Percentiles rank a stretch among this genome's conserved stretches.
Evolutionary conservation across 2,329 filamentous ascomycete genomes (phyloP).

Genomic region (Ophiostoma sp.): DNA sequence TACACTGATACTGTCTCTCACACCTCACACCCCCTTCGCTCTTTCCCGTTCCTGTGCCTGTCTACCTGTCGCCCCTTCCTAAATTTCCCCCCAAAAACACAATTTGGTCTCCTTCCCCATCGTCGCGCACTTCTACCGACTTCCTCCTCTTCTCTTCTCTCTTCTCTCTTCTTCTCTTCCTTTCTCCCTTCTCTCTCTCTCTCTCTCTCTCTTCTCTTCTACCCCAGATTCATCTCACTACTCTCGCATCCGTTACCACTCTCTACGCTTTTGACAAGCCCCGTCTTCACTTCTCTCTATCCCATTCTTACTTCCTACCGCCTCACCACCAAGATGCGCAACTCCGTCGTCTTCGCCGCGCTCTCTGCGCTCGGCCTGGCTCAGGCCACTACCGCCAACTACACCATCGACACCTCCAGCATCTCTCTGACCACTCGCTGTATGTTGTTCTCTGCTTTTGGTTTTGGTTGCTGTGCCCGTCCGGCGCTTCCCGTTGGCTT

Average conservation of each 20-base stretch:
- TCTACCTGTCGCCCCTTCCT: conserved; percentile 19
- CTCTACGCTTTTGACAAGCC: conserved; percentile 12
- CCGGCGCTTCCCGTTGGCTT: neutral
- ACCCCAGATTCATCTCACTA: neutral
- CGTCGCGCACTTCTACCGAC: conserved; percentile 9
- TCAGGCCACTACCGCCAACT: conserved; percentile 34
- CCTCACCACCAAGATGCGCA: conserved; percentile 37
- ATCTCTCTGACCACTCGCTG: conserved; percentile 37
- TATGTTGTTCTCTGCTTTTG: conserved; percentile 33
- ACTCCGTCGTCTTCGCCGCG: conserved; percentile 37
- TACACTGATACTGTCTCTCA: conserved; percentile 14
- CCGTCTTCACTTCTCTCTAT: conserved; percentile 11
- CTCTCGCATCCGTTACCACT: neutral
- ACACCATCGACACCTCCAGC: conserved; percentile 39
- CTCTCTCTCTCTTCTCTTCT: neutral
- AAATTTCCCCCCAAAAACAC: conserved; percentile 18
- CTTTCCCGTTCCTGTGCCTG: conserved; percentile 16
- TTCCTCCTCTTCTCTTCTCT: neutral
- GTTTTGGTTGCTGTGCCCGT: conserved; percentile 25
- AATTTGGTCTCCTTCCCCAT: neutral
- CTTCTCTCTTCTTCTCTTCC: neutral
- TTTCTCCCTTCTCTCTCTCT: neutral
- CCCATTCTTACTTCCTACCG: neutral
- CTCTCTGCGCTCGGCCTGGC: conserved; percentile 42
- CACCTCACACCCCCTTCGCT: conserved; percentile 17